Evolutionary conservation across 75 land plant genomes (phyloP), one percentile per base, ranked within the genome.

Genomic region (Gnetum montanum): DNA sequence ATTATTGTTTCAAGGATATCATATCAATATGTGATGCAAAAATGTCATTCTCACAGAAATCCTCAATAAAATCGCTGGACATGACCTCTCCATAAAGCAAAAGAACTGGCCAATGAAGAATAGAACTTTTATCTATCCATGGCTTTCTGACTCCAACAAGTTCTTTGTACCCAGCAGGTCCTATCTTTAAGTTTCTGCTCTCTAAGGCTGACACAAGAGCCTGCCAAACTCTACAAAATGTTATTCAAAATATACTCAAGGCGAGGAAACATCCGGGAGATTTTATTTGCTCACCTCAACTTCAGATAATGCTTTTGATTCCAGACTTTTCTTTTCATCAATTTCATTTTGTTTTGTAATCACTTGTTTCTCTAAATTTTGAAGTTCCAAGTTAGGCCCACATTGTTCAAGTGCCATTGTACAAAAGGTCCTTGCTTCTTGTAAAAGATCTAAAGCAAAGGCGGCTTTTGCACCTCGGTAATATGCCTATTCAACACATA

Each of bases 91-190:
- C 81, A 80, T 94, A 89, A 13, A 90, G 76, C 37, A 94, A 76
- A 26, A 94, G 75, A 40, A 94, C 96, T 11, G 98, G 98, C 98
- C 98, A 94, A 72, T 94, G 98, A 49, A 94, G 70, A 67, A 90
- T 72, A n/a, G 60, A 67, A 49, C 61, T 74, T 43, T 66, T 62
- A 57, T 94, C 98, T 48, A 94, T 65, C 56, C 70, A 51, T 5
- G 98, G 96, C 60, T 78, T 94, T 43, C 71, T 75, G 30, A 71
- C 49, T 43, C 85, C 92, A 59, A 71, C 72, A 25, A 80, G 77
- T 49, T 94, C 91, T 60, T 66, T 80, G 70, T 70, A 90, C 63
- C 60, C 48, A 46, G 77, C 62, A 67, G 69, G 75, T 24, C 96
- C 98, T 34, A 90, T 26, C 79, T 64, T 80, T 45, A 78, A 52